Evolutionary conservation across 2,329 filamentous ascomycete species (phyloP).

Genomic region (Aspergillus melleus): DNA sequence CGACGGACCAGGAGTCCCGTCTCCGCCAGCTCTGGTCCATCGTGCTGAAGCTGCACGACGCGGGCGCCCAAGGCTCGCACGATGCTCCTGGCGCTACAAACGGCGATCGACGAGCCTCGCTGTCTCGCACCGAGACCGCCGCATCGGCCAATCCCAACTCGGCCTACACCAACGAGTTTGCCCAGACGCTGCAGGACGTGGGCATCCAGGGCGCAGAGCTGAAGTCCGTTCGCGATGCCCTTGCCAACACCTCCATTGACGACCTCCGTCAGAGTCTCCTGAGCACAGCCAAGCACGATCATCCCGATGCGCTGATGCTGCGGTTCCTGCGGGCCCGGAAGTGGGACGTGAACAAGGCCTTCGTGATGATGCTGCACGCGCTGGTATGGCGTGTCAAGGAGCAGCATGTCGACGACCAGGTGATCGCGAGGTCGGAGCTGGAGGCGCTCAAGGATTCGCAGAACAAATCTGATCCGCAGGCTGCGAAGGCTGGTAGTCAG

Average conservation of each 20-base stretch:
- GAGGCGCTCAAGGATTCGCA: conserved; percentile 60
- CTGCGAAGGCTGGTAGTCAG: conserved; percentile 68
- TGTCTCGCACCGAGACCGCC: conserved; percentile 35
- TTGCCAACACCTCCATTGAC: conserved; percentile 73
- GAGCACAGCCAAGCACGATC: conserved; percentile 88
- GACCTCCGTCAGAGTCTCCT: conserved; percentile 77
- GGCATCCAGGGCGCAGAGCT: conserved; percentile 49
- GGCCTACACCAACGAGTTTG: conserved; percentile 22
- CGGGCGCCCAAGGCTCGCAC: conserved; percentile 64
- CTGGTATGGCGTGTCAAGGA: conserved; percentile 84
- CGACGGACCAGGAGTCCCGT: conserved; percentile 80
- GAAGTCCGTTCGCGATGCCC: conserved; percentile 76
- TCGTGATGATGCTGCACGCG: conserved; percentile 87
- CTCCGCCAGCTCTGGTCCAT: conserved; percentile 81
- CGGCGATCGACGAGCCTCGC: conserved; percentile 38
- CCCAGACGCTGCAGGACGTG: conserved; percentile 19
- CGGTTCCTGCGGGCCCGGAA: conserved; percentile 82
- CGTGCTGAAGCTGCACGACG: conserved; percentile 56
- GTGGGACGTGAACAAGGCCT: conserved; percentile 88
- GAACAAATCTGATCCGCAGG: conserved; percentile 52
- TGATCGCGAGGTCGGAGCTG: conserved; percentile 73
- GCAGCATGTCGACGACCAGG: conserved; percentile 81
- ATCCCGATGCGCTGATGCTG: conserved; percentile 79
- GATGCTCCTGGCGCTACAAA: conserved; percentile 52
- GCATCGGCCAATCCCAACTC: conserved; percentile 66